These are phyloP conservation scores for Ilyonectria sp. DNA, from an alignment of 2,329 filamentous ascomycete genomes.

Conservation along the genomic window DNA sequence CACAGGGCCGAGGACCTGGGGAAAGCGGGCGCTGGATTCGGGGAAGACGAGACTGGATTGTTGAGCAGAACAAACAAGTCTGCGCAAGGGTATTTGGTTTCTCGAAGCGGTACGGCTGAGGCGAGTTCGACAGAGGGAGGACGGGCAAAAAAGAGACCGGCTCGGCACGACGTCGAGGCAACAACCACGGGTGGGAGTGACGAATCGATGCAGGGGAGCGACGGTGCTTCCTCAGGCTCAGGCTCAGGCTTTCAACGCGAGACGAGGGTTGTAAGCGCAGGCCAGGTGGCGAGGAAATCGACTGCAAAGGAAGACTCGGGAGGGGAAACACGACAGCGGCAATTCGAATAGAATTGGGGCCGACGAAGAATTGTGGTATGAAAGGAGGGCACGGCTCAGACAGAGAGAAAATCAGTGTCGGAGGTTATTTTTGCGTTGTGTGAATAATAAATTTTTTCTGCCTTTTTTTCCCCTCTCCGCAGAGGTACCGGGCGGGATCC, in stretches of 20 bases:
- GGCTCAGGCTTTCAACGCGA: conserved; percentile 29
- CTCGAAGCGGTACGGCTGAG: conserved; percentile 35
- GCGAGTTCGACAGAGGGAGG: conserved; percentile 35
- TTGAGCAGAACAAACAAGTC: conserved; percentile 30
- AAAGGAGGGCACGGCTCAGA: conserved; percentile 47
- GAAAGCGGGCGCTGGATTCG: conserved; percentile 20
- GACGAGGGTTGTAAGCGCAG: conserved; percentile 38
- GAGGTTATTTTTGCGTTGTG: conserved; percentile 57
- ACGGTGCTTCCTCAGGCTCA: conserved; percentile 28
- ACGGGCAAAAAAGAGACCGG: conserved; percentile 31
- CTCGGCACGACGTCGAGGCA: conserved; percentile 40
- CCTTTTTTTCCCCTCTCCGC: conserved; percentile 42
- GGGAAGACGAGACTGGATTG: conserved; percentile 20
- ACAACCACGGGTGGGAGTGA: conserved; percentile 32
- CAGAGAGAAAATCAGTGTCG: conserved; percentile 49
- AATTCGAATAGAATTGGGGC: conserved; percentile 51
- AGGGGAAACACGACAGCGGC: conserved; percentile 38
- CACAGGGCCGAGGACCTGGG: conserved; percentile 39
- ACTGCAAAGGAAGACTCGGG: conserved; percentile 34
- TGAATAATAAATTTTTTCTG: conserved; percentile 61
- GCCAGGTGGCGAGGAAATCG: conserved; percentile 30
- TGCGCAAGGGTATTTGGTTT: conserved; percentile 33
- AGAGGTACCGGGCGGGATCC: conserved; percentile 41
- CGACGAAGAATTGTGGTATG: conserved; percentile 49
- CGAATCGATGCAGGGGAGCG: conserved; percentile 36